Evolutionary conservation across 2,329 filamentous ascomycete species (phyloP), one percentile per base, ranked within the genome.

Genomic region (Fusarium domesticum): DNA sequence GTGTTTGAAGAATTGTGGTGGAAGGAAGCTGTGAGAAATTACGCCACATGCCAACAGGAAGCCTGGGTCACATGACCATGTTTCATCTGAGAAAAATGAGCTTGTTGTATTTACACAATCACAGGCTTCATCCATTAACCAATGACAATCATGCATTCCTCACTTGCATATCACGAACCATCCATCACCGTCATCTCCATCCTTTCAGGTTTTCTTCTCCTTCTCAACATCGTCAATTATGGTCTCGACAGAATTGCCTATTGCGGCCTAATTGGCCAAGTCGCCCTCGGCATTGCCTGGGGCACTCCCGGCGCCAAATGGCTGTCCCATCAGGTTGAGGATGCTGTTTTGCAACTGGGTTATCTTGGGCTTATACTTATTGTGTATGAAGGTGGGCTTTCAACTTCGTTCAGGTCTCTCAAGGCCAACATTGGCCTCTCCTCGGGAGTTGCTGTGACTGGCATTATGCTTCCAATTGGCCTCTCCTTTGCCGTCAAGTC

Each of bases 331-430:
- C 67, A 74, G 4, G 64, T 71, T 2, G 74, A 90, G 63, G 58
- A 74, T 15, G 70, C 72, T 0, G 70, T 87, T 19, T 75, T 84
- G 17, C 76, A 85, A 47, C 62, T 90, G 2, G 87, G 87, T 1
- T 91, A 90, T 58, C 64, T 90, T 0, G 86, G 87, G 0, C 62
- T 90, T n/a, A 75, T 90, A 6, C 66, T 88, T 18, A 66, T 90
- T 1, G 84, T 90, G 0, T 89, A 81, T 60, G 83, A 89, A 70
- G 84, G 81, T 18, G 83, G 83, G 3, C 66, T 87, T 0, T 74
- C 57, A 6, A 61, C 58, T 1, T 62, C 50, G 7, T 47, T 57
- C 15, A 40, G 39, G 12, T 57, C 54, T 3, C 63, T 90, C 2
- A 77, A 74, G 45, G 74, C 78, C 5, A 87, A 87, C 53, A 51